Evolutionary conservation across 441 rosid genomes (phyloP).

Genomic region (Flueggea neowawraea): DNA sequence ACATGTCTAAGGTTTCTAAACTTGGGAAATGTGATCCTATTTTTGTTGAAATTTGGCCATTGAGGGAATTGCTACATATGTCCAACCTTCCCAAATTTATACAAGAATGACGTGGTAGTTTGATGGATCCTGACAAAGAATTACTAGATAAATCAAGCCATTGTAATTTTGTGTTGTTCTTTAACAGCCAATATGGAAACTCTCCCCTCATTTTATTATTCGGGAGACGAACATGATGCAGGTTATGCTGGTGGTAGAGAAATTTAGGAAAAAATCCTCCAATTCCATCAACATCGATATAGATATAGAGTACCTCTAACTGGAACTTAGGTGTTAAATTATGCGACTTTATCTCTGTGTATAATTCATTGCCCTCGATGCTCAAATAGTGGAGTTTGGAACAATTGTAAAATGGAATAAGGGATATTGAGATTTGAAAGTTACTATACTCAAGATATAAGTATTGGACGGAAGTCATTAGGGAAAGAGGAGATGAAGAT

Average conservation of each 20-base stretch:
- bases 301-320: not conserved
- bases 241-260: conserved; percentile 15
- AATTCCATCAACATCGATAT: not conserved
- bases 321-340: not conserved
- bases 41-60: conserved; percentile 12
- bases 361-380: not conserved
- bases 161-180: conserved; percentile 16
- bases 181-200: conserved; percentile 15
- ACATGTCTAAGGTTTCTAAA: not conserved
- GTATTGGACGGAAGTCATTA: not conserved
- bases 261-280: conserved; percentile 15
- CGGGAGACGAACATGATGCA: conserved; percentile 5
- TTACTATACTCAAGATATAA: not conserved
- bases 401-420: not conserved
- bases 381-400: not conserved
- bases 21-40: conserved; percentile 9
- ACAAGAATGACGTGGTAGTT: conserved; percentile 9
- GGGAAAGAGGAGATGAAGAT: not conserved
- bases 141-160: not conserved
- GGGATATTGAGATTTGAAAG: not conserved
- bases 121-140: conserved; percentile 14
- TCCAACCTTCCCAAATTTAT: not conserved
- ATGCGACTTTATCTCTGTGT: not conserved
- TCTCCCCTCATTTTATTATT: not conserved
- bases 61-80: conserved; percentile 11